A percentile compares a stretch with the other conserved stretches of the same genome.
Evolutionary conservation across 2,329 filamentous ascomycete species (phyloP).

Genomic region (Ceratocystis destructans): DNA sequence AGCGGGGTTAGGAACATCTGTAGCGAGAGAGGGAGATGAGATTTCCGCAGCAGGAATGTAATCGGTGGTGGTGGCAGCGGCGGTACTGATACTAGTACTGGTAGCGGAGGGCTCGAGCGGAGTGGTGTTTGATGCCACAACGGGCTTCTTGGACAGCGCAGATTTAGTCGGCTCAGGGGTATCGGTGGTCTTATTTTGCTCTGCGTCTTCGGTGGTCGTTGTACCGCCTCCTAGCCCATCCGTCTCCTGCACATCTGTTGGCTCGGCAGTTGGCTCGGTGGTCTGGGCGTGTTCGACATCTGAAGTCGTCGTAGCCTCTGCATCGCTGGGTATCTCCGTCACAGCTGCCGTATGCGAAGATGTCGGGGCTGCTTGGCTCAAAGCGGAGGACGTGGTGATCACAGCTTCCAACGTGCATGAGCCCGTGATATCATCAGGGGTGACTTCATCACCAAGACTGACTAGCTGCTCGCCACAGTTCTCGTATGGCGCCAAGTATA

Average conservation of each 20-base stretch:
- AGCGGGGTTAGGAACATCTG: background rate
- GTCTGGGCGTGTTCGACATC: background rate
- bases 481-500: conserved; percentile 37
- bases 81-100: background rate
- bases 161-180: background rate
- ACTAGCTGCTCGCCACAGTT: conserved; percentile 32
- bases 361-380: background rate
- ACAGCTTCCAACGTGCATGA: conserved; percentile 8
- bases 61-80: background rate
- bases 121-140: background rate
- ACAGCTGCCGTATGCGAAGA: background rate
- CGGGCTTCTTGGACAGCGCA: background rate
- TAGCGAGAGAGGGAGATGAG: background rate
- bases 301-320: background rate
- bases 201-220: background rate
- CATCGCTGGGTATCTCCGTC: background rate
- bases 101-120: background rate
- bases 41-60: background rate
- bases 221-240: background rate
- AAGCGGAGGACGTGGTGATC: background rate
- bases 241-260: background rate
- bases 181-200: background rate
- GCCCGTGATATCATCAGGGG: conserved; percentile 17
- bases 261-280: background rate
- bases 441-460: conserved; percentile 14